Evolutionary conservation across 2,329 filamentous ascomycete genomes (phyloP).

Genomic region (Talaromyces sp.): DNA sequence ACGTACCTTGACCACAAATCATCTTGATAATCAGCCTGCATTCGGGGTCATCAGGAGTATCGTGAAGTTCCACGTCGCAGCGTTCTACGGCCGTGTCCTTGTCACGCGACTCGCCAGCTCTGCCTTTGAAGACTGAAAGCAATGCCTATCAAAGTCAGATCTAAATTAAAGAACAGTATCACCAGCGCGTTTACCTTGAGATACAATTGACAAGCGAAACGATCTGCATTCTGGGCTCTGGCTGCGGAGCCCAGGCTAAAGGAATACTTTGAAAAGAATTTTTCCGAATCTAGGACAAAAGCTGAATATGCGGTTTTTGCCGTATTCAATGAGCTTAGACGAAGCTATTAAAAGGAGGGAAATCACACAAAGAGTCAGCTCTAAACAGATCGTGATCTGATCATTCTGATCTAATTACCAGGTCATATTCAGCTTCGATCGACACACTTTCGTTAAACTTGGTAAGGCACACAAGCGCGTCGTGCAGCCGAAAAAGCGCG

Average conservation of each 20-base stretch:
- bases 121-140: constrained; percentile 58
- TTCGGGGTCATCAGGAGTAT: constrained; percentile 50
- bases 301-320: constrained; percentile 60
- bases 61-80: constrained; percentile 56
- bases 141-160: constrained; percentile 37
- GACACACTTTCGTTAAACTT: constrained; percentile 60
- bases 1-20: constrained; percentile 53
- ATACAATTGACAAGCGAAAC: constrained; percentile 55
- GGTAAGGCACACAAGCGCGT: constrained; percentile 53
- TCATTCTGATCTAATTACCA: constrained; percentile 34
- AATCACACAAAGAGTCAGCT: not conserved
- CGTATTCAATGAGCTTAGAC: constrained; percentile 55
- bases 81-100: constrained; percentile 56
- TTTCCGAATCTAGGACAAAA: constrained; percentile 48
- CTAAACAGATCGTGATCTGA: not conserved
- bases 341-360: constrained; percentile 39
- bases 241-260: constrained; percentile 34
- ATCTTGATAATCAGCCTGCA: constrained; percentile 58
- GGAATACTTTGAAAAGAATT: constrained; percentile 56
- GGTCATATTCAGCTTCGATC: constrained; percentile 54
- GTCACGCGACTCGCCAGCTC: constrained; percentile 48
- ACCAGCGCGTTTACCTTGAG: constrained; percentile 41
- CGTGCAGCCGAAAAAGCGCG: constrained; percentile 52
- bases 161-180: not conserved
- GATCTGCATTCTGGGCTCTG: constrained; percentile 29